These are phyloP conservation scores for Trichoderma afroharzianum DNA, from an alignment of 2,329 filamentous ascomycete genomes.

Conservation along the genomic window DNA sequence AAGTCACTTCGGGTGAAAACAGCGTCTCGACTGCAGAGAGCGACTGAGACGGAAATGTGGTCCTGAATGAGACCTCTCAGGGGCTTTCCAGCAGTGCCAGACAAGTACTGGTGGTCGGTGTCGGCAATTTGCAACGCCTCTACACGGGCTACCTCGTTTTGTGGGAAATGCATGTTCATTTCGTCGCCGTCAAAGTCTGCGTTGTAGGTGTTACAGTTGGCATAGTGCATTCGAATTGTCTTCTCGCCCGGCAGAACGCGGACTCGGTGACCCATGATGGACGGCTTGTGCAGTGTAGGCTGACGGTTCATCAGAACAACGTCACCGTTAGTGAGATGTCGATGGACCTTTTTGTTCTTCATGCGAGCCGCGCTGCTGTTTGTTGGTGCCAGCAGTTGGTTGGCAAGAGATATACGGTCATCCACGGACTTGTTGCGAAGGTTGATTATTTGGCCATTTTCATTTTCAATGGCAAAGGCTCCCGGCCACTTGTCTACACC, in stretches of 20 bases:
- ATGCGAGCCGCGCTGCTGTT: constrained; percentile 69
- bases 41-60: constrained; percentile 91
- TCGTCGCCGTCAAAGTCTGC: constrained; percentile 99
- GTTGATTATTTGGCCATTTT: constrained; percentile 87
- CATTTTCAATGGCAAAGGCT: constrained; percentile 90
- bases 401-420: constrained; percentile 84
- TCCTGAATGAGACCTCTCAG: constrained; percentile 96
- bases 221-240: constrained; percentile 99
- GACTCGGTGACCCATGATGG: constrained; percentile 96
- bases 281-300: constrained; percentile 95
- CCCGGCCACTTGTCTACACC: constrained; percentile 92
- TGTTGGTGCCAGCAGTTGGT: constrained; percentile 85
- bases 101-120: constrained; percentile 95
- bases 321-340: constrained; percentile 93
- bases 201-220: constrained; percentile 99
- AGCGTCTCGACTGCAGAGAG: constrained; percentile 84
- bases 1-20: constrained; percentile 88
- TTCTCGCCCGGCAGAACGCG: constrained; percentile 90
- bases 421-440: constrained; percentile 83
- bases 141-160: constrained; percentile 89
- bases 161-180: constrained; percentile 99
- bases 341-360: constrained; percentile 92
- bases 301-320: constrained; percentile 99
- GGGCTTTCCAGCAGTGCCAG: constrained; percentile 88
- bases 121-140: constrained; percentile 93